Evolutionary conservation across 2,329 filamentous ascomycete species (phyloP).

Genomic region (Fusarium tricinctum): DNA sequence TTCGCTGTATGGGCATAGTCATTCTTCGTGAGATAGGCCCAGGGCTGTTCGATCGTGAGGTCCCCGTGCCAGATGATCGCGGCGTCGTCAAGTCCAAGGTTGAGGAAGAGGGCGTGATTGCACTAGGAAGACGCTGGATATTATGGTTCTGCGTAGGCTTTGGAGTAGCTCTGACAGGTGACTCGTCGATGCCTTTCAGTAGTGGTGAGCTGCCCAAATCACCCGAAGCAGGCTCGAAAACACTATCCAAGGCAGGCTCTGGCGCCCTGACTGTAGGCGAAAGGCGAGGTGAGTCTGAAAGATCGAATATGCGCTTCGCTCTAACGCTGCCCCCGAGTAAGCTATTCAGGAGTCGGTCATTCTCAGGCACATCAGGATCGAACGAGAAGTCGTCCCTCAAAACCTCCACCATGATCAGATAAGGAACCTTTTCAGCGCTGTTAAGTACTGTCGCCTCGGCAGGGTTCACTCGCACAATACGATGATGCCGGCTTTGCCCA

Average conservation of each 20-base stretch:
- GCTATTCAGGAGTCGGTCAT: slow-evolving; percentile 73
- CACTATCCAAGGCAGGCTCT: slow-evolving; percentile 73
- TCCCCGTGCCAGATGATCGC: slow-evolving; percentile 76
- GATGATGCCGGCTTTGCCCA: slow-evolving; percentile 81
- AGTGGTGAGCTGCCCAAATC: slow-evolving; percentile 82
- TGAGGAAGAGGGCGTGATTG: slow-evolving; percentile 71
- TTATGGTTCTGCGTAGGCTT: slow-evolving; percentile 52
- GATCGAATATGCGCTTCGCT: slow-evolving; percentile 74
- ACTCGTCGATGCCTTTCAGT: slow-evolving; percentile 70
- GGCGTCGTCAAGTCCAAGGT: slow-evolving; percentile 74
- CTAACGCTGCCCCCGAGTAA: slow-evolving; percentile 70
- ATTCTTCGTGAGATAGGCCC: slow-evolving; percentile 68
- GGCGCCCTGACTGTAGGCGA: slow-evolving; percentile 57
- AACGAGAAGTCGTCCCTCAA: slow-evolving; percentile 87
- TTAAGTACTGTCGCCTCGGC: slow-evolving; percentile 88
- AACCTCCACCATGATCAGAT: slow-evolving; percentile 87
- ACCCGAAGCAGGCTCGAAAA: slow-evolving; percentile 85
- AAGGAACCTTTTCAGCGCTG: slow-evolving; percentile 88
- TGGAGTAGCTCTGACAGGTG: slow-evolving; percentile 52
- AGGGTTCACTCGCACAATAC: slow-evolving; percentile 86
- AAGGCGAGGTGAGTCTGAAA: slow-evolving; percentile 74
- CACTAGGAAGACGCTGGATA: slow-evolving; percentile 71
- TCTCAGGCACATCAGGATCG: slow-evolving; percentile 80
- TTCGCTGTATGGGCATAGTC: slow-evolving; percentile 69
- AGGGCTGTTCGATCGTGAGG: slow-evolving; percentile 78